Base-by-base conservation (phyloP, 176 grass and related monocot species). In the Ensete glaucum region DNA sequence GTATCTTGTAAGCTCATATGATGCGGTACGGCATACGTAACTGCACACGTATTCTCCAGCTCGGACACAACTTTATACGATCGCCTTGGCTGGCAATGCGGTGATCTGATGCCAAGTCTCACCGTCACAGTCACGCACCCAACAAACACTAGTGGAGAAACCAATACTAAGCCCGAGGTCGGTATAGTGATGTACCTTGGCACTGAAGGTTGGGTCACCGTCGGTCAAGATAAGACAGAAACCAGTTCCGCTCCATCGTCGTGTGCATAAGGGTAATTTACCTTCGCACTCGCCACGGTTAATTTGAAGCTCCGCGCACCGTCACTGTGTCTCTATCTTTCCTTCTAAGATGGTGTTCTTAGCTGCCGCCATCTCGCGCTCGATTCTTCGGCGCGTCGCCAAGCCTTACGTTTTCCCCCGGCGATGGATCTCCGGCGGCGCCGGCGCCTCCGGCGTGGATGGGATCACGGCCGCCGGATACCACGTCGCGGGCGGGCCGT, bases 401-500 rank as follows among this genome's bases (percentile, higher is more conserved):
- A 14, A 3, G 23, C 63, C 15, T 55, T 15, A 16, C 76, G 14
- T 54, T 16, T 29, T 76, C 17, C 55, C 34, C 64, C 62, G 54
- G 64, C 76, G 80, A 87, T 83, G 68, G 49, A 57, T 83, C 25
- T 80, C 67, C 78, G 81, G 81, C 80, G 82, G 13, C 23, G 81
- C 74, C 80, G 82, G 19, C n/a, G 75, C 29, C 57, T 75, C 57
- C 69, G 75, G 13, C 34, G 50, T 15, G 78, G 84, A 71, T 8
- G 6, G 79, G 69, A 51, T 20, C 52, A 29, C 76, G 13, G 68
- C 86, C 25, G 86, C 84, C 0, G 93, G 82, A 48, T 98, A 91
- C 86, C 83, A 91, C 78, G 95, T 91, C 15, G 78, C 81, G 1
- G 90, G 95, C 12, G 90, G 84, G 25, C 83, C 90, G 9, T 91